A percentile compares a stretch with the other conserved stretches of the same genome.
phyloP scores from a whole-genome alignment of 208 protist species.

The Tritrichomonas foetus region DNA sequence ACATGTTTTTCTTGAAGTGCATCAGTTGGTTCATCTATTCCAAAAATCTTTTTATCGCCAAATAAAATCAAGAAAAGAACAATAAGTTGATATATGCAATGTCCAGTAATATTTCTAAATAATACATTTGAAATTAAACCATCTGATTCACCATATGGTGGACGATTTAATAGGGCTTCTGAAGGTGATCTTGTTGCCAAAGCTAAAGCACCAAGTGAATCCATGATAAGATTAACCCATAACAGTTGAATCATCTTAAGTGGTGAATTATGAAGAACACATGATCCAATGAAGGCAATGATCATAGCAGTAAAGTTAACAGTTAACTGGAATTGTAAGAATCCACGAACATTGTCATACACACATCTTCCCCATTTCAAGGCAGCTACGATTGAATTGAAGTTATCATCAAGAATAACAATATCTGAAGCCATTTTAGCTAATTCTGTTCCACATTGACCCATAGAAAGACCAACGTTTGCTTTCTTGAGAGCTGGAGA shows the following conservation, averaged over 20 bases:
- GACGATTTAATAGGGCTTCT: constrained; percentile 56
- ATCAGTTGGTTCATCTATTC: neutral
- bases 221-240: no score
- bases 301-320: constrained; percentile 87
- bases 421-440: no score
- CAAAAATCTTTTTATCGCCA: neutral
- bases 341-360: constrained; percentile 91
- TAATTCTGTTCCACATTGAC: constrained; percentile 38
- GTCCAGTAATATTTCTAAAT: constrained; percentile 66
- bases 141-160: constrained; percentile 50
- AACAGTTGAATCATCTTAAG: constrained; percentile 86
- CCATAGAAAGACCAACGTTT: constrained; percentile 48
- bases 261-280: constrained; percentile 58
- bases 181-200: constrained; percentile 86
- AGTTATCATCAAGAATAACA: no score
- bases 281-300: constrained; percentile 77
- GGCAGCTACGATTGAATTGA: constrained; percentile 55
- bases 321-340: constrained; percentile 94
- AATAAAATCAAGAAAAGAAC: constrained; percentile 61
- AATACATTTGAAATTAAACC: constrained; percentile 73
- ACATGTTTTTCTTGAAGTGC: neutral
- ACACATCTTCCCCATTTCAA: constrained; percentile 93
- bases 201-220: constrained; percentile 67
- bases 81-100: constrained; percentile 66
- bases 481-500: no score